Conservation (phyloP, 331 rosid species). For the Cucumis variabilis region DNA sequence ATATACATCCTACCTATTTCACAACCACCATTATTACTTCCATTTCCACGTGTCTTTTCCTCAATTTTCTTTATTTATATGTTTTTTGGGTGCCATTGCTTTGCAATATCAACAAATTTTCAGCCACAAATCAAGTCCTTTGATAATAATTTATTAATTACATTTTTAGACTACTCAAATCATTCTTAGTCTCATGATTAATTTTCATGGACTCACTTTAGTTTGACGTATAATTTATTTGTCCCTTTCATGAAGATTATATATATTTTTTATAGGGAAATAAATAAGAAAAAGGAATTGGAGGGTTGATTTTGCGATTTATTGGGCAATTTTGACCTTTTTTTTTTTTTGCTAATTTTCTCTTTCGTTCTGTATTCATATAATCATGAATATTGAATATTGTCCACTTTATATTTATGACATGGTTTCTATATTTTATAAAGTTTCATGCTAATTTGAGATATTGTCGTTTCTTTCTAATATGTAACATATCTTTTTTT, state of each 20-base stretch:
- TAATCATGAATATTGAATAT: not conserved
- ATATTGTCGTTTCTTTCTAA: not conserved
- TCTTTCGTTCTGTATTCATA: too few species aligned
- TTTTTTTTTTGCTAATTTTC: too few species aligned
- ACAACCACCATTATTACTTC: not conserved
- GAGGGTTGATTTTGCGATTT: not conserved
- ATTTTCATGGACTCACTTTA: not conserved
- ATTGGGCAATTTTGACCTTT: not conserved
- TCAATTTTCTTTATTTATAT: not conserved
- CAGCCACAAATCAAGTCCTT: conserved; percentile 9
- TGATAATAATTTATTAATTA: not conserved
- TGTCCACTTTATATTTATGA: not conserved
- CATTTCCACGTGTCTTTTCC: not conserved
- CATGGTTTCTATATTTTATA: too few species aligned
- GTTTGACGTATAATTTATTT: not conserved
- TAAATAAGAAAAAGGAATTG: not conserved
- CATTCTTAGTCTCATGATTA: not conserved
- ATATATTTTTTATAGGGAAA: not conserved
- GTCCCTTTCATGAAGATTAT: not conserved
- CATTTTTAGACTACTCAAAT: not conserved
- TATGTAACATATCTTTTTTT: too few species aligned
- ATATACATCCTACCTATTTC: not conserved
- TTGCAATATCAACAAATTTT: not conserved
- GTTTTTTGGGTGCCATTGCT: not conserved
- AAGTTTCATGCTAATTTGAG: not conserved